Evolutionary conservation across 345 rosid genomes (phyloP).

Genomic region (Brassica juncea): DNA sequence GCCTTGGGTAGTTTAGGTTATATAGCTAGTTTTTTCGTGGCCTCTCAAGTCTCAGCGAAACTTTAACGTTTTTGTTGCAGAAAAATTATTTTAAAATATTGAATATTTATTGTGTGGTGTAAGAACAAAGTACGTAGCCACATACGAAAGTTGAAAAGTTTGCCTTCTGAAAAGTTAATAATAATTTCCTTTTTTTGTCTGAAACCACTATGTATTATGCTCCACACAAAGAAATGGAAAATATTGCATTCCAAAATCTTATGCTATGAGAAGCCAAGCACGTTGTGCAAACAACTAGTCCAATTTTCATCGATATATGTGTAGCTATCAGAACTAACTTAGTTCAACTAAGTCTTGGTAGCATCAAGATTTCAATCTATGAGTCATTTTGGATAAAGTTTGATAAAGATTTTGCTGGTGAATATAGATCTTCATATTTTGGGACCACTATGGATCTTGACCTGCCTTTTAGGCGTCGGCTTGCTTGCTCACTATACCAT

Average conservation of each 20-base stretch:
- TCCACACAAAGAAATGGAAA: background rate
- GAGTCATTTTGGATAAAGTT: background rate
- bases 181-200: background rate
- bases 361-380: background rate
- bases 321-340: too few relatives aligned
- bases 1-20: background rate
- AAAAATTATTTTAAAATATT: too few relatives aligned
- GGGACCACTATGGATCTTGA: slow-evolving; percentile 36
- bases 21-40: background rate
- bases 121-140: background rate
- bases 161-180: background rate
- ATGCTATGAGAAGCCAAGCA: too few relatives aligned
- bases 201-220: background rate
- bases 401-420: background rate
- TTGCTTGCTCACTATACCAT: slow-evolving; percentile 30
- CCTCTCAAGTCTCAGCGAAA: too few relatives aligned
- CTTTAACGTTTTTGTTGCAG: too few relatives aligned
- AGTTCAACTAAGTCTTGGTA: background rate
- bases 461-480: slow-evolving; percentile 31
- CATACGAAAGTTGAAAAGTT: background rate
- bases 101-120: background rate
- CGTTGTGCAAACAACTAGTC: too few relatives aligned
- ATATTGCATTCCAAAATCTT: background rate
- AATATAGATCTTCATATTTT: slow-evolving; percentile 22
- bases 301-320: too few relatives aligned